Evolutionary conservation across 2,329 filamentous ascomycete species (phyloP).

Genomic region (Didymella lethalis): DNA sequence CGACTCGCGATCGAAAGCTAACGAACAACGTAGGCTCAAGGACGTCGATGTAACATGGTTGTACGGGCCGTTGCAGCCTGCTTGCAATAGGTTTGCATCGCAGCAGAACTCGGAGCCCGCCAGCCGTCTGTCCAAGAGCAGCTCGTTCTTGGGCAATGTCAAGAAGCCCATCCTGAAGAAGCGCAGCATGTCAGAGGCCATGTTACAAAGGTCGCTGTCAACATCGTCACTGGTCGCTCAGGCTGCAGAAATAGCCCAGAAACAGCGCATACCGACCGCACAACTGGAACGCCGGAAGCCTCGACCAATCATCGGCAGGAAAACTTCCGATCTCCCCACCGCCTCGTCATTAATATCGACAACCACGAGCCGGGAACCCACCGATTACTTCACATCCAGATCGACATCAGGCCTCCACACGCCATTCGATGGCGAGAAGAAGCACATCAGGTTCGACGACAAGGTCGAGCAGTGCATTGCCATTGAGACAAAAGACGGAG

Average conservation of each 20-base stretch:
- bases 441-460: constrained; percentile 96
- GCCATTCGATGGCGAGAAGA: constrained; percentile 68
- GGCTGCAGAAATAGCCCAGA: constrained; percentile 84
- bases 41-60: constrained; percentile 98
- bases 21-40: constrained; percentile 74
- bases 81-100: constrained; percentile 63
- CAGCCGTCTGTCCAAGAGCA: constrained; percentile 66
- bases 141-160: constrained; percentile 68
- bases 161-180: constrained; percentile 97
- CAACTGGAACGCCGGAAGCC: constrained; percentile 56
- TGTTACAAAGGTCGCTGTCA: constrained; percentile 88
- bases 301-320: constrained; percentile 66
- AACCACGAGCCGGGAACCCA: constrained; percentile 67
- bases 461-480: constrained; percentile 96
- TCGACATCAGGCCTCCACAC: constrained; percentile 76
- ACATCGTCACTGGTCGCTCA: constrained; percentile 89
- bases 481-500: constrained; percentile 82
- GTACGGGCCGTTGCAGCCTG: constrained; percentile 88
- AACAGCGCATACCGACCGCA: constrained; percentile 72
- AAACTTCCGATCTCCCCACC: constrained; percentile 73
- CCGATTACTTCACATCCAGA: constrained; percentile 70
- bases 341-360: constrained; percentile 68
- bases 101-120: constrained; percentile 59
- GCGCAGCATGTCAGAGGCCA: constrained; percentile 92
- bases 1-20: constrained; percentile 32